These are phyloP conservation scores for Dictyophora rubrovolvata DNA, from an alignment of 768 basidiomycete species.

Conservation along the genomic window DNA sequence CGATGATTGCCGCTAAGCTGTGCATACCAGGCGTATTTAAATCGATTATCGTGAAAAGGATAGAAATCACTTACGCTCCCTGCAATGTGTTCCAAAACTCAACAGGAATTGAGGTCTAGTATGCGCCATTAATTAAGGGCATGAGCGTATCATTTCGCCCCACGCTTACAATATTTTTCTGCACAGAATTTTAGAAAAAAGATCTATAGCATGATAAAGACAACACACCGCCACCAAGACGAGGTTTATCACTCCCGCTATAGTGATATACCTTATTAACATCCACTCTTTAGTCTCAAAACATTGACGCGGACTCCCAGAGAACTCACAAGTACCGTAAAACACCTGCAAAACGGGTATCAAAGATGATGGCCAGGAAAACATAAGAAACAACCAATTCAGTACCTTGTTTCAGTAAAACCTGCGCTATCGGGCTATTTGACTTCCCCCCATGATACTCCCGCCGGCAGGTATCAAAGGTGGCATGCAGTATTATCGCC, in stretches of 20 bases:
- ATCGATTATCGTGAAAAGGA: too few species aligned
- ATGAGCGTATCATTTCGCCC: too few species aligned
- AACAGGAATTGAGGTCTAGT: too few species aligned
- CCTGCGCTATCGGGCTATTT: not conserved
- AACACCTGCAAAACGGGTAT: not conserved
- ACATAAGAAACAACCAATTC: not conserved
- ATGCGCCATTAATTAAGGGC: too few species aligned
- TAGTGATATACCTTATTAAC: not conserved
- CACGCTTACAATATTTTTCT: too few species aligned
- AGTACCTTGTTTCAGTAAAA: not conserved
- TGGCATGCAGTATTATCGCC: not conserved
- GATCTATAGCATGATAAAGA: not conserved
- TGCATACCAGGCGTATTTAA: too few species aligned
- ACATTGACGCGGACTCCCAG: not conserved
- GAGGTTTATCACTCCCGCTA: not conserved
- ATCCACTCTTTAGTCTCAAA: not conserved
- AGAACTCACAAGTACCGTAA: not conserved
- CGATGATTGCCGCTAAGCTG: too few species aligned
- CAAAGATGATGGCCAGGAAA: not conserved
- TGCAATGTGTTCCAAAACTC: too few species aligned
- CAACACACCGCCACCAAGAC: not conserved
- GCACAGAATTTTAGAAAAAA: too few species aligned
- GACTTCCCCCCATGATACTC: not conserved
- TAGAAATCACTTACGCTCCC: too few species aligned
- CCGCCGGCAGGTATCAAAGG: not conserved